These are phyloP conservation scores for Wickerhamiella azymoides DNA, from an alignment of 805 yeast genomes.

Conservation along the genomic window DNA sequence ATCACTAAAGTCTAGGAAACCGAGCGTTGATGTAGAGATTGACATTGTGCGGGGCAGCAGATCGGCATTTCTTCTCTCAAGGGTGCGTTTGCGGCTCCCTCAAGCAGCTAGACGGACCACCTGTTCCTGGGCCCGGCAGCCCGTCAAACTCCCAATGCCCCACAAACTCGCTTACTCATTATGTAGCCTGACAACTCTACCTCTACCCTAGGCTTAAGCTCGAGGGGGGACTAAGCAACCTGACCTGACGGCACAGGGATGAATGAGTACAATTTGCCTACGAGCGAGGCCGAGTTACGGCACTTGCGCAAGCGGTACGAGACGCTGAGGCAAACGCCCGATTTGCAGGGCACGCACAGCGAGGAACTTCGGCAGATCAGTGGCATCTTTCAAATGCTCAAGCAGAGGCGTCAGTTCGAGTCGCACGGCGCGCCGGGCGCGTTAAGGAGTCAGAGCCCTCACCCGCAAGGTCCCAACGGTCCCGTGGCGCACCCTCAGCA, in stretches of 20 bases:
- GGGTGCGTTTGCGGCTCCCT: too few relatives aligned
- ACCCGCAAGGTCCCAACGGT: neutral
- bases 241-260: neutral
- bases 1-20: too few relatives aligned
- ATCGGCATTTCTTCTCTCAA: too few relatives aligned
- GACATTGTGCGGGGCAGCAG: too few relatives aligned
- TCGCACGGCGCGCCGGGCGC: neutral
- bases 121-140: too few relatives aligned
- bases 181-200: neutral
- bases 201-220: neutral
- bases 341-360: slow-evolving; percentile 18
- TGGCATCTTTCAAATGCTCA: slow-evolving; percentile 10
- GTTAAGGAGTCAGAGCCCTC: neutral
- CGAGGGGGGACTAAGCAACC: neutral
- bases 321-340: slow-evolving; percentile 18
- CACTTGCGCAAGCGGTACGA: slow-evolving; percentile 22
- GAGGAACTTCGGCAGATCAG: slow-evolving; percentile 22
- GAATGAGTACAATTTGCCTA: slow-evolving; percentile 7
- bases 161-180: neutral
- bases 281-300: slow-evolving; percentile 18
- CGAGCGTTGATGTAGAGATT: too few relatives aligned
- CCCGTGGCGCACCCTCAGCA: slow-evolving; percentile 15
- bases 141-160: too few relatives aligned
- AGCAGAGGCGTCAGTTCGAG: slow-evolving; percentile 9
- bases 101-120: too few relatives aligned